These are phyloP conservation scores for Rhizopogon sp. DNA, from an alignment of 768 basidiomycete genomes.

Conservation along the genomic window DNA sequence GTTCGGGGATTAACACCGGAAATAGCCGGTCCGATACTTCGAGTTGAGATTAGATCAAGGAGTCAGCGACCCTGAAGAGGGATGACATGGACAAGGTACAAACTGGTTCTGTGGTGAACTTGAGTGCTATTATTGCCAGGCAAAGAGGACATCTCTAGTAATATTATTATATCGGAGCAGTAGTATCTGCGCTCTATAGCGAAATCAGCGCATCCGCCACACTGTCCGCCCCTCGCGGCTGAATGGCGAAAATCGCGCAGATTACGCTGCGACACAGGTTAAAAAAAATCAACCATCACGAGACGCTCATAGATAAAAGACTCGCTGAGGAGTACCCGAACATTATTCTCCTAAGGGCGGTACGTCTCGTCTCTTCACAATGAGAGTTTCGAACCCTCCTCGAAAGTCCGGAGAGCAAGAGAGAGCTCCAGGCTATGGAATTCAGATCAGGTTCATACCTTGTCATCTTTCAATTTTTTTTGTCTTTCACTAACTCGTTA, in stretches of 20 bases:
- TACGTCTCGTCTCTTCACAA: neutral
- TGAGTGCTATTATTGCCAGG: no score
- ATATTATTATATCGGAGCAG: neutral
- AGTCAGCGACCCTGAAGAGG: neutral
- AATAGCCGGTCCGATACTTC: neutral
- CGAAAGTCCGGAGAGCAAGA: conserved; percentile 13
- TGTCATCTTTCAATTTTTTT: neutral
- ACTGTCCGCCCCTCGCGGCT: neutral
- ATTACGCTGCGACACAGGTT: conserved; percentile 3
- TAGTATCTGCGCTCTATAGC: conserved; percentile 14
- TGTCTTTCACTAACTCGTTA: neutral
- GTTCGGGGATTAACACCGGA: neutral
- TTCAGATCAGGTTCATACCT: conserved; percentile 20
- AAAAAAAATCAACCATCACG: neutral
- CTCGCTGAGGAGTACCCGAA: conserved; percentile 6
- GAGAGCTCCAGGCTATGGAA: conserved; percentile 19
- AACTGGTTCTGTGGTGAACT: no score
- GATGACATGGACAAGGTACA: no score
- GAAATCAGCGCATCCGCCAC: conserved; percentile 19
- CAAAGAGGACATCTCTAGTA: no score
- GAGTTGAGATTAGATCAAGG: no score
- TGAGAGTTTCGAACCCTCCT: neutral
- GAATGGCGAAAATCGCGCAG: conserved; percentile 24
- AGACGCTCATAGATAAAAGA: conserved; percentile 8
- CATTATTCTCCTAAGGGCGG: neutral